Percentiles rank a stretch among this genome's conserved stretches.
These are phyloP conservation scores for Sarcodon aspratus DNA, from an alignment of 768 basidiomycete species.

Conservation along the genomic window DNA sequence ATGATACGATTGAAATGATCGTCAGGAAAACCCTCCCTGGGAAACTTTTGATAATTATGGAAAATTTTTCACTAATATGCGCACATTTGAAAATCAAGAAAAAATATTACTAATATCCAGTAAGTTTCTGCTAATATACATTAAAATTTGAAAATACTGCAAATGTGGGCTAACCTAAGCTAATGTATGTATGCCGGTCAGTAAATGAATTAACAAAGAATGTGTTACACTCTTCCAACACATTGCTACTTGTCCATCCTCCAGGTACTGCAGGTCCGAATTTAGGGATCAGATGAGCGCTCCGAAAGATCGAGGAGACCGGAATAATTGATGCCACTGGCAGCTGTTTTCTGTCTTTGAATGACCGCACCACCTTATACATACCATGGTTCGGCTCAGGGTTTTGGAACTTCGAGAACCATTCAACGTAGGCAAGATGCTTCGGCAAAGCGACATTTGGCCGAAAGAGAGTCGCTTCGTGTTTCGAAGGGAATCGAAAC, in stretches of 20 bases:
- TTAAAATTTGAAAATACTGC: too few species aligned
- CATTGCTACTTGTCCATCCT: conserved; percentile 20
- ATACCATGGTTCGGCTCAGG: conserved; percentile 13
- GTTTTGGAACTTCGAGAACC: conserved; percentile 13
- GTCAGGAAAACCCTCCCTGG: too few species aligned
- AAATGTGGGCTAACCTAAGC: too few species aligned
- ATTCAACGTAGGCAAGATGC: conserved; percentile 19
- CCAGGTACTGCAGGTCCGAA: conserved; percentile 17
- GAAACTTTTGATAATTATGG: too few species aligned
- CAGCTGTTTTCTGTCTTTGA: conserved; percentile 1
- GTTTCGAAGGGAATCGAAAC: conserved; percentile 10
- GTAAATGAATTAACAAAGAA: conserved; percentile 22
- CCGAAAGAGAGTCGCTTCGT: background rate
- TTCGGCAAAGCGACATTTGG: background rate
- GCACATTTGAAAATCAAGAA: too few species aligned
- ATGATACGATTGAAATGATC: too few species aligned
- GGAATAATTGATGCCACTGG: conserved; percentile 15
- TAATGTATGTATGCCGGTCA: conserved; percentile 19
- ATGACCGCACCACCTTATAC: conserved; percentile 12
- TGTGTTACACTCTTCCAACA: conserved; percentile 15
- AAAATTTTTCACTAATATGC: too few species aligned
- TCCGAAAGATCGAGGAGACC: conserved; percentile 10
- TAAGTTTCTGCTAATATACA: too few species aligned
- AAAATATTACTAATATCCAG: too few species aligned
- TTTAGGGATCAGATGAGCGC: conserved; percentile 20